Base-by-base conservation (phyloP, 179 eudicot species). In the Beta lomatogona region DNA sequence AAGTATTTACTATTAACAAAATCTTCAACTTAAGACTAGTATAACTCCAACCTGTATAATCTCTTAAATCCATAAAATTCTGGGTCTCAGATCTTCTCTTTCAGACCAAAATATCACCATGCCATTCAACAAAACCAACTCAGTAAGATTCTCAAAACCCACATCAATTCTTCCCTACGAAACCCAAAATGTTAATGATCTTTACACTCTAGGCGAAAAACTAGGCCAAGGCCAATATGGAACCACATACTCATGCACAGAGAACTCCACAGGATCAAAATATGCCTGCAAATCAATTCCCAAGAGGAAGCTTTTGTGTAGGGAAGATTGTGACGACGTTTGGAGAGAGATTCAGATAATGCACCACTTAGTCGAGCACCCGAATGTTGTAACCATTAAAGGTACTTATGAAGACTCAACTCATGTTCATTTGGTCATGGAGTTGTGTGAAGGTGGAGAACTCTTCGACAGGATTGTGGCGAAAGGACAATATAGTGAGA, bases 201-300 rank as follows among this genome's bases (percentile, higher is more conserved):
- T 85, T 6, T 87, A 87, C 88, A 75, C 65, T 10, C 25, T 87
- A 45, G 88, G 88, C n/a, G 64, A 70, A 36, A 83, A 77, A 36
- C 85, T 87, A 28, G 89, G 89, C 1, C 89, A 85, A 41, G 89
- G 89, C 12, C 89, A 87, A 50, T 87, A 79, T 48, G 90, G 90
- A 36, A 86, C 88, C 0, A 87, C 90, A 53, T 86, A 81, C 59
- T 53, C 79, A 0, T 85, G 90, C 83, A 79, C 80, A 28, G 90
- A 86, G 9, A 87, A 83, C 53, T 65, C 88, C 66, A 77, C 86
- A 28, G 86, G 83, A 21, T 71, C 54, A 1, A 77, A 72, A 21
- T 87, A 65, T 36, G 90, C 90, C 65, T 87, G 88, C 77, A 87
- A 87, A 44, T 75, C 88, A 0, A 87, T 87, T 58, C 80, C 88